Evolutionary conservation across 805 yeast species (phyloP), one percentile per base, ranked within the genome.

Genomic region (Kurtzmaniella fragi): DNA sequence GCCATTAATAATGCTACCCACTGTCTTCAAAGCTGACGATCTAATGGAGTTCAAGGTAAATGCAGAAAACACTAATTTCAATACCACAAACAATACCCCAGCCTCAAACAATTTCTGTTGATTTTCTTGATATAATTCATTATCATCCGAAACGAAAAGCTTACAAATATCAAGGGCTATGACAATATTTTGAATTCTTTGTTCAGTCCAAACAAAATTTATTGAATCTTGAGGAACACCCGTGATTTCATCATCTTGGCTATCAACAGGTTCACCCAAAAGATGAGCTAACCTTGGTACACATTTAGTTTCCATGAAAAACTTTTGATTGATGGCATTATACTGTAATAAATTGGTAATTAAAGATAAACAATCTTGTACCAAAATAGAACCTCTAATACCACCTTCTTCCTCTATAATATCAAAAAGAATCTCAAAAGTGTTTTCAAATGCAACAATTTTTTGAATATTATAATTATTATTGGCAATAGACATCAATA

Each of bases 371-470:
- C 95, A 86, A 60, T 93, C 98, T 54, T 86, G 93, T 7, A 90
- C 95, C n/a, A 88, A 79, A 27, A 88, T 72, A 14, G 93, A 87
- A 8, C 95, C 97, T 38, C 89, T 73, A 12, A 88, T 72, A 3
- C 95, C 95, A 26, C 96, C 96, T 59, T 90, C 97, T 45, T 80
- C 84, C 12, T 78, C 80, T 17, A 91, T 80, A 11, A 93, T 83
- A n/a, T 67, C 71, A 52, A 91, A 90, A 10, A 89, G 61, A 43
- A 73, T 78, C 44, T 88, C 96, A 54, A 93, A 90, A 0, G 95
- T 83, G 48, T 87, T 90, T 56, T 93, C 97, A 55, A 93, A 93
- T 0, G 95, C 99, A 8, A 95, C 95, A 14, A 93, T 65, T 53
- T 89, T 90, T 57, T 93, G 99, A 26, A 91, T 80, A 57, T 87